Conservation (phyloP, 2,329 filamentous ascomycete species). For the Dichotomopilus funicola region DNA sequence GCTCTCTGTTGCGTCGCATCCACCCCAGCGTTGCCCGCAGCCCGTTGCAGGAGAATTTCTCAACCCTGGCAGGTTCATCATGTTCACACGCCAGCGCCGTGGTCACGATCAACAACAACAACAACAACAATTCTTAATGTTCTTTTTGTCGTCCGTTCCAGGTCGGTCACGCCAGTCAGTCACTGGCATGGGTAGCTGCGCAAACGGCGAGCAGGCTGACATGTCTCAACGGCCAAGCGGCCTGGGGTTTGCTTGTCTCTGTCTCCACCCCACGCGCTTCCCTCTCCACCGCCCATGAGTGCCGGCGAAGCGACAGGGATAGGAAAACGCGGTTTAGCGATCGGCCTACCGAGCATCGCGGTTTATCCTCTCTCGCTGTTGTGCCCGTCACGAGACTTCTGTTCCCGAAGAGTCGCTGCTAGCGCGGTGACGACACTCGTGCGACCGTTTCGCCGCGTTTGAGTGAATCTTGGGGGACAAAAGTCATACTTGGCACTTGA, state of each 20-base stretch:
- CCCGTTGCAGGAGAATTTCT: not conserved
- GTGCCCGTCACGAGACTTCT: no score
- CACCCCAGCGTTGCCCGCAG: not conserved
- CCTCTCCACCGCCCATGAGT: constrained; percentile 3
- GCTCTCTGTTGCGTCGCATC: constrained; percentile 4
- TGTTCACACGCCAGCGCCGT: no score
- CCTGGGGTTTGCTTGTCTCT: constrained; percentile 6
- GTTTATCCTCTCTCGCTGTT: no score
- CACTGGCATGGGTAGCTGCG: constrained; percentile 2
- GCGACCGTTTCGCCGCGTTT: constrained; percentile 19
- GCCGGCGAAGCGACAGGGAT: not conserved
- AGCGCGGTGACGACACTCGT: constrained; percentile 21
- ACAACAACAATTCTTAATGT: no score
- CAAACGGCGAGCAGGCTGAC: constrained; percentile 9
- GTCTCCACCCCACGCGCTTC: constrained; percentile 7
- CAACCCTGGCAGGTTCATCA: no score
- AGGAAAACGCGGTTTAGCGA: constrained; percentile 19
- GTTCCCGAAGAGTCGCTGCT: not conserved
- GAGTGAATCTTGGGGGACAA: constrained; percentile 13
- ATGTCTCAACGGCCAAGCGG: constrained; percentile 21
- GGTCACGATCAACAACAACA: no score
- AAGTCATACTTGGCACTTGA: constrained; percentile 13
- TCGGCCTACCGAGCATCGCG: constrained; percentile 3
- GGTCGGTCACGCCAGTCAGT: no score
- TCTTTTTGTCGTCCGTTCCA: no score